These are phyloP conservation scores for Fraxinus greggii DNA, from an alignment of 305 asterid species.

Conservation along the genomic window DNA sequence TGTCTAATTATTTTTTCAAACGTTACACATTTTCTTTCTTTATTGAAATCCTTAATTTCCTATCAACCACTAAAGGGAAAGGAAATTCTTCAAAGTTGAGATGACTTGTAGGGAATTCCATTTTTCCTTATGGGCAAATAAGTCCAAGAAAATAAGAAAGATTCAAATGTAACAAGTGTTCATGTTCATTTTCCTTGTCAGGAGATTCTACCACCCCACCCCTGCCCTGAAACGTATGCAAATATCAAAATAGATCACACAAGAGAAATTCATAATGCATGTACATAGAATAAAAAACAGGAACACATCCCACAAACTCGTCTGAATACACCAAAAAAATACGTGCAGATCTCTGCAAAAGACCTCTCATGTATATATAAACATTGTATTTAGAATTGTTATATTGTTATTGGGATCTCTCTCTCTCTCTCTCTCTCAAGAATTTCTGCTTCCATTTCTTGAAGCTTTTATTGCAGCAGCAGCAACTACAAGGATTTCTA, in stretches of 20 bases:
- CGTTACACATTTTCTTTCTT: no score
- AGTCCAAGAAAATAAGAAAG: conserved; percentile 18
- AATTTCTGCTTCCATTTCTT: background rate
- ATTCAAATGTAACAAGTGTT: conserved; percentile 33
- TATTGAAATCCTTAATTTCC: background rate
- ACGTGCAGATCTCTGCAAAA: background rate
- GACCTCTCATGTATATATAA: background rate
- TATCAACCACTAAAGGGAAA: background rate
- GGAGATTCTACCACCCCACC: conserved; percentile 9
- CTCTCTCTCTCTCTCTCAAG: background rate
- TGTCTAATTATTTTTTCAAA: background rate
- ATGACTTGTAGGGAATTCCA: conserved; percentile 10
- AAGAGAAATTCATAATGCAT: background rate
- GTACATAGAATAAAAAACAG: background rate
- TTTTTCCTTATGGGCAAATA: conserved; percentile 22
- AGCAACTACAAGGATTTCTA: background rate
- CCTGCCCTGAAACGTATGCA: conserved; percentile 15
- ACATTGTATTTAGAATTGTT: background rate
- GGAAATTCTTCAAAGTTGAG: background rate
- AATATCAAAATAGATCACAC: background rate
- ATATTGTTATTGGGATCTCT: background rate
- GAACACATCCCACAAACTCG: background rate
- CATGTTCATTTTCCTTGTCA: conserved; percentile 35
- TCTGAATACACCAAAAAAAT: background rate
- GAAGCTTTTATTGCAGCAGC: background rate